Evolutionary conservation across 768 basidiomycete species (phyloP), one percentile per base, ranked within the genome.

Genomic region (Collybia mongolica): DNA sequence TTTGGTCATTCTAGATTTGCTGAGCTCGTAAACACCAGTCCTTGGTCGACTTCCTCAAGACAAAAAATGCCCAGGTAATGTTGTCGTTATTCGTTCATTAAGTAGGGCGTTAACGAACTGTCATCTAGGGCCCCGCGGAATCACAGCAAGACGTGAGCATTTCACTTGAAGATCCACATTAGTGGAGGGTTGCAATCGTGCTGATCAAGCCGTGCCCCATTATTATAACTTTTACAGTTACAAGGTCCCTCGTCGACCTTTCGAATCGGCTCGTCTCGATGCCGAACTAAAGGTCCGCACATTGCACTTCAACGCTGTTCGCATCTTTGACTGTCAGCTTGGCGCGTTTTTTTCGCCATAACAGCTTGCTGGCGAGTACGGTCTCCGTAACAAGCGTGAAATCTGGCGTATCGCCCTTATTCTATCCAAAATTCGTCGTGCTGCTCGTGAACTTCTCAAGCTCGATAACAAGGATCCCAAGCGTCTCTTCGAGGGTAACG

Each of bases 401-500:
- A 97, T 98, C 79, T 99, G 96, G 97, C 92, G 97, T 67, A 98
- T 99, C 72, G 86, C 93, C 70, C 88, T 99, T 66, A 86, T 86
- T 71, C 88, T 99, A 48, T 99, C 97, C 65, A 98, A 99, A 83
- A 99, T 99, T 69, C 96, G 97, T 81, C 94, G 97, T 88, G 97
- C 97, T 56, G 97, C 97, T 59, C 96, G 97, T 88, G 97, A 99
- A 79, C 90, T 99, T 68, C 89, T 99, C 77, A 99, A 99, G 81
- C 93, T 99, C 76, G 97, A 99, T 60, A 89, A 84, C 75, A 98
- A 99, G 74, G 97, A 98, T 77, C 94, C 97, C 67, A 98, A 98
- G 80, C 92, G 97, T 74, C 91, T 98, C 54, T 98, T 99, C 82
- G 97, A 98, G 80, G 93, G 93, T 71, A 97, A 97, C 73, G 93